phyloP scores from a whole-genome alignment of 192 early-diverging fungal genomes.

The Entrophospora sp. region DNA sequence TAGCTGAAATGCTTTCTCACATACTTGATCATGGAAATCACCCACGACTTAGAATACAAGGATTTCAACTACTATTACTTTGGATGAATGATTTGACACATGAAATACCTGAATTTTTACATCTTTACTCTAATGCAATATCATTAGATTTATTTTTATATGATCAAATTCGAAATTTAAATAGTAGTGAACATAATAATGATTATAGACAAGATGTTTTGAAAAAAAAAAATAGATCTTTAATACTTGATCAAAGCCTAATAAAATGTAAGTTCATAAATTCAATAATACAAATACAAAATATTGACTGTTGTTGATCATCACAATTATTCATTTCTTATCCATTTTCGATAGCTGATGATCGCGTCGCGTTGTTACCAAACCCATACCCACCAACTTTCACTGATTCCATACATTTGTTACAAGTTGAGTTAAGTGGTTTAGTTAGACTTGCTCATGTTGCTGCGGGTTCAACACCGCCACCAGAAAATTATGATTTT shows the following conservation, averaged over 20 bases:
- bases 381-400: slow-evolving; percentile 47
- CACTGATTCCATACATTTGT: slow-evolving; percentile 40
- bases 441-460: slow-evolving; percentile 48
- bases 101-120: slow-evolving; percentile 47
- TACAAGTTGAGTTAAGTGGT: slow-evolving; percentile 43
- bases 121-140: slow-evolving; percentile 59
- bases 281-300: too few species aligned
- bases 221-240: background rate
- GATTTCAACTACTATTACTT: slow-evolving; percentile 60
- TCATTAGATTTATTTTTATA: slow-evolving; percentile 46
- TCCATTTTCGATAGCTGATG: slow-evolving; percentile 33
- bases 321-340: too few species aligned
- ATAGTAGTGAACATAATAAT: background rate
- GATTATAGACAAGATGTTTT: background rate
- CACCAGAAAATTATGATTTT: slow-evolving; percentile 49
- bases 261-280: slow-evolving; percentile 1
- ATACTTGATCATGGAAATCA: slow-evolving; percentile 63
- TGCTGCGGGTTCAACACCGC: slow-evolving; percentile 49
- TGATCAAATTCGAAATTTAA: slow-evolving; percentile 25
- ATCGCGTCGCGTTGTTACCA: slow-evolving; percentile 45
- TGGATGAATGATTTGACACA: slow-evolving; percentile 63
- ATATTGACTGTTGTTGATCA: too few species aligned
- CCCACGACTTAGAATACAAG: slow-evolving; percentile 55
- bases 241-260: background rate
- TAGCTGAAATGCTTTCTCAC: slow-evolving; percentile 56